Evolutionary conservation across 2,329 filamentous ascomycete genomes (phyloP), one percentile per base, ranked within the genome.

Genomic region (Trichoderma sp.): DNA sequence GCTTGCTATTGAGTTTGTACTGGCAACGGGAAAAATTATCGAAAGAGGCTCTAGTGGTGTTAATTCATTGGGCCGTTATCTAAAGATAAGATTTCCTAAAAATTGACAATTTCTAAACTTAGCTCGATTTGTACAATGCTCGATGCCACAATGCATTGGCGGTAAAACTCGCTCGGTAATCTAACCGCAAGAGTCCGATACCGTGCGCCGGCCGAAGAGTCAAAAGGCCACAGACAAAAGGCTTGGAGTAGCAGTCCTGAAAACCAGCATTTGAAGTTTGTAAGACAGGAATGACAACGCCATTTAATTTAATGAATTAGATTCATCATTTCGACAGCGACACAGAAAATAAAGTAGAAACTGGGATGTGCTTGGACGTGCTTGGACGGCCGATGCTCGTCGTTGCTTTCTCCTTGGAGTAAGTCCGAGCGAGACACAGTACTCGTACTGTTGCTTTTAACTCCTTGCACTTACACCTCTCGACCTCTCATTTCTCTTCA

Each of bases 381-480:
- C 33, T 55, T 21, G 10, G 13, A 10, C n/a, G 35, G 35, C 27
- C 62, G 52, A 53, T 24, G 24, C 47, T 43, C 7, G n/a, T 13
- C 5, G 11, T 19, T 33, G 21, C 55, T 47, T 31, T 14, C 29
- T 16, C 21, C 6, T 24, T 33, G n/a, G 29, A 52, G 63, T 31
- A 31, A 66, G 27, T 24, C 53, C 40, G 24, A 35, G 19, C 3
- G 40, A 49, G 47, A 10, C 1, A 66, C 53, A 58, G 53, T 67
- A 14, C 14, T 2, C 0, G 24, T 1, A 59, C 55, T 59, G 63
- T 67, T 31, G n/a, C 27, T 31, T 35, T 0, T 16, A 37, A 27
- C 19, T 5, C 16, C 55, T 10, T 59, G 63, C 40, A 67, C 63
- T 67, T 59, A 59, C 40, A 59, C 37, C 63, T 59, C 35, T 29